phyloP scores from a whole-genome alignment of 805 yeast species.

The Saccharomyces eubayanus region DNA sequence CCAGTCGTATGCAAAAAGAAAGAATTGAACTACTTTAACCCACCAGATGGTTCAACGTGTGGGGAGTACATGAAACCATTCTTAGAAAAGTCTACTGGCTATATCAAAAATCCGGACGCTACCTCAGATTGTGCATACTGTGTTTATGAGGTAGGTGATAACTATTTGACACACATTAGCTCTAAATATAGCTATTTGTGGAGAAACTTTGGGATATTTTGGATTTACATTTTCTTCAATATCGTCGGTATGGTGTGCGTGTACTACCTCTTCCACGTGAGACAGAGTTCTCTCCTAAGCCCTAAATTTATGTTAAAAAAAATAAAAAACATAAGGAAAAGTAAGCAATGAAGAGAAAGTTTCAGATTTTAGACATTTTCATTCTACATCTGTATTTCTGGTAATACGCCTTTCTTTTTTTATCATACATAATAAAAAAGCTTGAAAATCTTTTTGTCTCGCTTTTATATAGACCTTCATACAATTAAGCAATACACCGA shows the following conservation, averaged over 20 bases:
- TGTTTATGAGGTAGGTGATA: slow-evolving; percentile 38
- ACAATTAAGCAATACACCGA: not conserved
- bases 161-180: slow-evolving; percentile 37
- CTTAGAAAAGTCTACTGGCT: slow-evolving; percentile 42
- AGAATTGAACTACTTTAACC: slow-evolving; percentile 44
- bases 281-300: slow-evolving; percentile 10
- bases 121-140: slow-evolving; percentile 45
- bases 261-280: slow-evolving; percentile 24
- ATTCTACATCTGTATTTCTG: not conserved
- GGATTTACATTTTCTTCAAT: slow-evolving; percentile 51
- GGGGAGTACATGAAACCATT: slow-evolving; percentile 42
- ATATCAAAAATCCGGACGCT: slow-evolving; percentile 45
- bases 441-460: not conserved
- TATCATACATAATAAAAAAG: not conserved
- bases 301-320: slow-evolving; percentile 14
- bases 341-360: not conserved
- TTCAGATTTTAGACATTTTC: not conserved
- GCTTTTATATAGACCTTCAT: not conserved
- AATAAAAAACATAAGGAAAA: not conserved
- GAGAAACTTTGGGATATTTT: slow-evolving; percentile 59
- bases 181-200: slow-evolving; percentile 44
- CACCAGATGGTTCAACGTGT: slow-evolving; percentile 61
- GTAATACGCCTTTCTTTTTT: not conserved
- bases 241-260: slow-evolving; percentile 34
- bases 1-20: slow-evolving; percentile 39